Evolutionary conservation across 148 eudicot genomes (phyloP), one percentile per base, ranked within the genome.

Genomic region (Nepenthes mirabilis): DNA sequence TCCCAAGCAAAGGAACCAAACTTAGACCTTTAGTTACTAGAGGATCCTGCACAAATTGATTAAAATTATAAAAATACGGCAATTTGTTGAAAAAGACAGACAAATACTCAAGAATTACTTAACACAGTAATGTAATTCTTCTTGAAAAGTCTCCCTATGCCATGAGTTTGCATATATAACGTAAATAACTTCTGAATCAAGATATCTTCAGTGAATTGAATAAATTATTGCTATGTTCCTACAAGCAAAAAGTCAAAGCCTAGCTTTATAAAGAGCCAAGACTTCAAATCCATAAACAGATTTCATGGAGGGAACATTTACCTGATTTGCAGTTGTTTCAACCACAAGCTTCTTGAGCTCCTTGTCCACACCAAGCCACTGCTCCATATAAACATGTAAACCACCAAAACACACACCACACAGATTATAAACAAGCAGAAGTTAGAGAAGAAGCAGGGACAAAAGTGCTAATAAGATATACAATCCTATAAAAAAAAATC

Each of bases 341-440:
- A 93, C 80, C 61, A 89, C 95, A 68, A 93, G 96, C 68, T 74
- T 85, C 65, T 93, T 93, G 53, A 78, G 43, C 60, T 80, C 89
- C 71, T 83, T 80, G 74, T 93, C 99, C 76, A 80, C 43, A 54
- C 95, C 99, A 58, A 93, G 99, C 99, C 99, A 93, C 99, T 93
- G 81, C 48, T 60, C 67, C 36, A 79, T 63, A 54, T 37, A 43
- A 37, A 34, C 34, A 50, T 14, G 40, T 14, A 56, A 55, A 9
- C 55, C 36, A 61, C 35, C 48, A 61, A 56, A 34, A 23, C 23
- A 23, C 23, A 23, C 11, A 1, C 54, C 14, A 33, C 34, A 59
- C 33, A 51, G 56, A 5, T 3, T 3, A 1, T 49, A 10, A 49
- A 5, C 3, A 49, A 10, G 52, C 6, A 11, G 14, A n/a, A 11